Base-by-base conservation (phyloP, 1,284 basidiomycete genomes). In the Microbotryum violaceum region DNA sequence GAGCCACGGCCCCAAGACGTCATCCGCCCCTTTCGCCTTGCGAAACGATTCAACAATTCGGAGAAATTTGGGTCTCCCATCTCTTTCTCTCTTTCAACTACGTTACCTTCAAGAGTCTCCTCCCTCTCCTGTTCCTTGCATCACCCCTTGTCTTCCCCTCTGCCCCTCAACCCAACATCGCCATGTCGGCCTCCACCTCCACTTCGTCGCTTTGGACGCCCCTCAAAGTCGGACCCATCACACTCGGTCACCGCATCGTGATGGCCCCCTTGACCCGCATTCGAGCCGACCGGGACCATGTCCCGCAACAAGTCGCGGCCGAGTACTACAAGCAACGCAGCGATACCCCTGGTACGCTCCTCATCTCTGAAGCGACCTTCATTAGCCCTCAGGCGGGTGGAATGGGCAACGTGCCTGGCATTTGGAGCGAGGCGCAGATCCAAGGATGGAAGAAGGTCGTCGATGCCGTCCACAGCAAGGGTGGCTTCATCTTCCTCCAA, bases 271-370 rank as follows among this genome's bases (percentile, higher is more conserved):
- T 81, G 58, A 82, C 81, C 6, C 70, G 77, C 54, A 64, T 62
- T 61, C 72, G 77, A 27, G 77, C 77, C 12, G 69, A 73, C 60
- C 60, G 57, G 8, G 14, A 70, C 3, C 70, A 71, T 51, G 70
- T 75, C 9, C 78, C 78, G 8, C 29, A 53, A 9, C 61, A 57
- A 53, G 46, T 57, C 42, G 45, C 48, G 20, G 42, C 21, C 49
- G 60, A 61, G 51, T 81, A 82, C 69, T 82, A 82, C 70, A 63
- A 70, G 0, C 81, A 82, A 68, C 76, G 81, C 21, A 78, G 75
- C 7, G 73, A 71, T 45, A 67, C 64, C 0, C 77, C 79, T 0
- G 81, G 81, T 0, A 79, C 79, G 1, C 71, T 83, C 5, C 70
- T 82, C 42, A 78, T 82, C 54, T 73, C 78, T 4, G 82, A 82